Conservation (phyloP, 148 eudicot species). For the Diospyros lotus region DNA sequence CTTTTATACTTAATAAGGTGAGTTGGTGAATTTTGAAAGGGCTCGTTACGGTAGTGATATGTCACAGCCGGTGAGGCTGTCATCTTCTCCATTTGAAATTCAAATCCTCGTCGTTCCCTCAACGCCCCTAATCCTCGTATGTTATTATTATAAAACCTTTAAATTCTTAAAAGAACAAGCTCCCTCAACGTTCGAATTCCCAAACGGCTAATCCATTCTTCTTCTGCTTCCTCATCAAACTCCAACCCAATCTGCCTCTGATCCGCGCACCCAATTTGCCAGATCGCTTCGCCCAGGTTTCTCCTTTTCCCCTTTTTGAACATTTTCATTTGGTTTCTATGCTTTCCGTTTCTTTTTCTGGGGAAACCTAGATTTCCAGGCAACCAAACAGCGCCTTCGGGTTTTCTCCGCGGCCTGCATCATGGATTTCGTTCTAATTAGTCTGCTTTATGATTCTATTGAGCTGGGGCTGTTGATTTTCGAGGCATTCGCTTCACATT, state of each 20-base stretch:
- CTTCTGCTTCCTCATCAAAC: background rate
- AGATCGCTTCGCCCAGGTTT: background rate
- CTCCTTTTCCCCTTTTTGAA: background rate
- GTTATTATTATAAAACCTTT: background rate
- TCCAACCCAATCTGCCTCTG: background rate
- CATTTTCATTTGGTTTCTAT: background rate
- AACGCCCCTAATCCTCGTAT: background rate
- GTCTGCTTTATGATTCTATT: background rate
- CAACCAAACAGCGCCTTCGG: background rate
- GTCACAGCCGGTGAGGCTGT: background rate
- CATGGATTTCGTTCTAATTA: background rate
- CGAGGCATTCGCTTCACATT: background rate
- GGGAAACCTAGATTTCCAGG: background rate
- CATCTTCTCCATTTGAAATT: conserved; percentile 5
- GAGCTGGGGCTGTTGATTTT: background rate
- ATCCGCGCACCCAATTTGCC: background rate
- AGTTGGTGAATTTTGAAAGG: background rate
- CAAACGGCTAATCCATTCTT: background rate
- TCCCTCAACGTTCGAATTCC: conserved; percentile 19
- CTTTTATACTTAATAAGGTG: too few relatives aligned
- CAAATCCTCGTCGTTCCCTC: conserved; percentile 9
- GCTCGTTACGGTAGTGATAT: background rate
- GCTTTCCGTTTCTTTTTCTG: background rate
- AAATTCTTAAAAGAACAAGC: background rate
- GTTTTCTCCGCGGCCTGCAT: background rate